Evolutionary conservation across 768 basidiomycete species (phyloP), one percentile per base, ranked within the genome.

Genomic region (Pleurotus eryngii): DNA sequence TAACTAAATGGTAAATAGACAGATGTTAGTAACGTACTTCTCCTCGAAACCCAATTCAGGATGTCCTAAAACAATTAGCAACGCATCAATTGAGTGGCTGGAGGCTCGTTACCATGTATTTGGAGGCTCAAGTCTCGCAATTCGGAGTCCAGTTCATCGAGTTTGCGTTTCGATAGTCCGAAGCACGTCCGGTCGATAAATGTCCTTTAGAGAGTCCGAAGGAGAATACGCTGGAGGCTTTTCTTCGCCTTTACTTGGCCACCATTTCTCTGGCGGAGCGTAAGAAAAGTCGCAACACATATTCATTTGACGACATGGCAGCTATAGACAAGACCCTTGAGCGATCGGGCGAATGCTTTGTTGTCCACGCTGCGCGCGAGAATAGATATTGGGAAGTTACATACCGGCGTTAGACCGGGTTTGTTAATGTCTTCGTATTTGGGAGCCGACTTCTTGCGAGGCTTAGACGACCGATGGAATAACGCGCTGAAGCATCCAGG

Each of bases 21-120:
- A 46, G 47, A 46, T 56, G 26, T 26, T 20, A n/a, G 50, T 24
- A 40, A 73, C 79, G 30, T 24, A 86, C 88, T 72, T 74, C 69
- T 91, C 89, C 59, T 87, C 65, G 64, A 87, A 91, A 60, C 68
- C 75, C 58, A 86, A 65, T 66, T 90, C 89, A 6, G 88, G 88
- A 62, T 87, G 82, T 54, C 67, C 88, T 89, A 56, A 61, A 55
- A 57, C 49, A 51, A 54, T 45, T 46, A 51, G 48, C 27, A 11
- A 27, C 42, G 18, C 9, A 57, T 27, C 18, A 11, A 37, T 39
- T 17, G n/a, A 40, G 14, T 18, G 6, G 30, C 24, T 20, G 38
- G 7, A 18, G 45, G 22, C 37, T 47, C 57, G 17, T 59, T 65
- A 91, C 90, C 79, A 64, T 90, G 89, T 37, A 93, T 89, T 26